Conservation (phyloP, 768 basidiomycete genomes). For the Pisolithus tinctorius region DNA sequence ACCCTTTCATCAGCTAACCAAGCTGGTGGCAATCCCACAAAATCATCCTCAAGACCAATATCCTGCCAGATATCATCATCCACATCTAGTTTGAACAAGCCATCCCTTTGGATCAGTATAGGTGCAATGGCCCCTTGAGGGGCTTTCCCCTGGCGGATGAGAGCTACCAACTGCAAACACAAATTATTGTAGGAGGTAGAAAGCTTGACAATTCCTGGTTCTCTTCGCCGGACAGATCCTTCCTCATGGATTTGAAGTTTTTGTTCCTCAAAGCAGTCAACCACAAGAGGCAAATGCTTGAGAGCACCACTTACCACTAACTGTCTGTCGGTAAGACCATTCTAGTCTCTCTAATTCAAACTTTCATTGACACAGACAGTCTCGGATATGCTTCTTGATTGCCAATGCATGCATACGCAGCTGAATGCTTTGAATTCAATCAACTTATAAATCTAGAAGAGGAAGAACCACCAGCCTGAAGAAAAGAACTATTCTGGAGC, state of each 20-base stretch:
- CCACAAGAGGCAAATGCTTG: neutral
- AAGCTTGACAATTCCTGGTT: constrained; percentile 21
- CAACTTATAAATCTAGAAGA: too few species aligned
- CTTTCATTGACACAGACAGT: too few species aligned
- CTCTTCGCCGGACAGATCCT: constrained; percentile 16
- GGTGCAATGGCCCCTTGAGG: constrained; percentile 19
- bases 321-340: too few species aligned
- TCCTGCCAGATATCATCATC: constrained; percentile 34
- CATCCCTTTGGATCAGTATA: constrained; percentile 11
- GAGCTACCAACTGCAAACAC: constrained; percentile 13
- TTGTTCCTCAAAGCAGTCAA: constrained; percentile 7
- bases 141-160: constrained; percentile 15
- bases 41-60: constrained; percentile 21
- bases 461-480: neutral
- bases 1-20: too few species aligned
- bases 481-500: constrained; percentile 9
- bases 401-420: too few species aligned
- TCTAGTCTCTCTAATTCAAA: too few species aligned
- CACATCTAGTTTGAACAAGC: constrained; percentile 28
- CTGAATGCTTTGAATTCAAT: too few species aligned
- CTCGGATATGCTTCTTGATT: too few species aligned
- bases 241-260: constrained; percentile 25
- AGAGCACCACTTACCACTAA: too few species aligned
- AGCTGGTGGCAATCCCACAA: constrained; percentile 2
- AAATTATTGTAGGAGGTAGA: constrained; percentile 24